A percentile compares a stretch with the other conserved stretches of the same genome.
Evolutionary conservation across 2,329 filamentous ascomycete genomes (phyloP).

Genomic region (Rosellinia necatrix): DNA sequence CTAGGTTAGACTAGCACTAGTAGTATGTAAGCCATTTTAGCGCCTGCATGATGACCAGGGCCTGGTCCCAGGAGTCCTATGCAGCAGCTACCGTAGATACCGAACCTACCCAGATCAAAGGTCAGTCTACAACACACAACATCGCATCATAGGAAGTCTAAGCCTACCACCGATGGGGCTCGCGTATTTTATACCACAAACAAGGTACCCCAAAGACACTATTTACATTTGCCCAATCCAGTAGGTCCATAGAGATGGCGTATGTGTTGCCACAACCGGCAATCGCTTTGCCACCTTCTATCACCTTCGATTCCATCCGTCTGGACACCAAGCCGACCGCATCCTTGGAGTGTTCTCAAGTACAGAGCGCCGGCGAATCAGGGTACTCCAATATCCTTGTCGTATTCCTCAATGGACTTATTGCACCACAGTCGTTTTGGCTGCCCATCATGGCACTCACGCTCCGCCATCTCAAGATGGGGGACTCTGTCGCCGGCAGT

Average conservation of each 20-base stretch:
- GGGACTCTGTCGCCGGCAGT: not conserved
- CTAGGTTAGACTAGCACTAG: no score
- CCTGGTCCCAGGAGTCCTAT: no score
- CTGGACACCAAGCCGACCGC: conserved; percentile 30
- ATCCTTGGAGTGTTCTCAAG: conserved; percentile 27
- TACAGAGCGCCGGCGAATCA: conserved; percentile 21
- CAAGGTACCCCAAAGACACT: no score
- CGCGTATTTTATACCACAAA: no score
- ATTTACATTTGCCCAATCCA: not conserved
- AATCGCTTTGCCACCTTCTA: conserved; percentile 27
- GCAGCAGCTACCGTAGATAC: no score
- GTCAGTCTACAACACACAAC: no score
- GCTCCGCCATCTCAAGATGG: conserved; percentile 21
- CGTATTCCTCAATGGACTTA: conserved; percentile 39
- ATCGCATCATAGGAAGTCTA: no score
- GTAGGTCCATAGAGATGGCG: conserved; percentile 17
- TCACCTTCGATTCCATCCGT: conserved; percentile 27
- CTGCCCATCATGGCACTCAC: conserved; percentile 29
- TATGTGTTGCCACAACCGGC: conserved; percentile 24
- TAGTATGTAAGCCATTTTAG: no score
- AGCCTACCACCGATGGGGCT: not conserved
- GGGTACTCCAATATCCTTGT: conserved; percentile 27
- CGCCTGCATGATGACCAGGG: no score
- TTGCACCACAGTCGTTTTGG: conserved; percentile 36
- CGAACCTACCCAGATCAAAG: no score